These are phyloP conservation scores for Naganishia antarctica DNA, from an alignment of 768 basidiomycete genomes.

Conservation along the genomic window DNA sequence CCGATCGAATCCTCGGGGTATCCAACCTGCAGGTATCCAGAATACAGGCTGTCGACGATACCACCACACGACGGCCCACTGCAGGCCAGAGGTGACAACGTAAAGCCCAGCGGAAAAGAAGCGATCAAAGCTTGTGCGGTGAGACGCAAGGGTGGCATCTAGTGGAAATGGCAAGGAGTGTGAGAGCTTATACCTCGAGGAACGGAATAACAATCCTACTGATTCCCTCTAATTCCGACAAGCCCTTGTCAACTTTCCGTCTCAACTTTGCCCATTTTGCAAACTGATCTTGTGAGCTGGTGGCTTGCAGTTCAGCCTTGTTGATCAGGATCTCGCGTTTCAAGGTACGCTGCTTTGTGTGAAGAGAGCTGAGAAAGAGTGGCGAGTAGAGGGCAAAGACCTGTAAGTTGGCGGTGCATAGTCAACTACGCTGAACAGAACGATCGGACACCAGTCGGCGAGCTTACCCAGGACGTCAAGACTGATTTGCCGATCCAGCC, in stretches of 20 bases:
- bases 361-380: constrained; percentile 59
- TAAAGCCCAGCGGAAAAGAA: constrained; percentile 72
- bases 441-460: no score
- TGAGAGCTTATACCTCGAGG: not conserved
- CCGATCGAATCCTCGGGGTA: constrained; percentile 76
- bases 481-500: constrained; percentile 85
- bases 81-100: constrained; percentile 78
- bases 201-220: constrained; percentile 56
- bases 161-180: constrained; percentile 5
- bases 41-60: constrained; percentile 86
- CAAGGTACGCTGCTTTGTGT: constrained; percentile 62
- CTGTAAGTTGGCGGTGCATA: constrained; percentile 50
- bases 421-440: constrained; percentile 1
- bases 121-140: constrained; percentile 61
- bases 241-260: constrained; percentile 82
- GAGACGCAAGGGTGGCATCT: constrained; percentile 66
- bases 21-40: constrained; percentile 84
- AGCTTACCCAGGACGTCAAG: constrained; percentile 70
- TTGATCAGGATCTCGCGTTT: constrained; percentile 72
- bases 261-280: constrained; percentile 95
- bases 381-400: constrained; percentile 64
- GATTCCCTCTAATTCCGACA: constrained; percentile 82
- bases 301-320: constrained; percentile 79
- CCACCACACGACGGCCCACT: constrained; percentile 83
- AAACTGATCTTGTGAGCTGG: constrained; percentile 94